Percentiles rank a stretch among this genome's conserved stretches.
These are phyloP conservation scores for Pichia sp. DNA, from an alignment of 1,139 yeast genomes.

Conservation along the genomic window DNA sequence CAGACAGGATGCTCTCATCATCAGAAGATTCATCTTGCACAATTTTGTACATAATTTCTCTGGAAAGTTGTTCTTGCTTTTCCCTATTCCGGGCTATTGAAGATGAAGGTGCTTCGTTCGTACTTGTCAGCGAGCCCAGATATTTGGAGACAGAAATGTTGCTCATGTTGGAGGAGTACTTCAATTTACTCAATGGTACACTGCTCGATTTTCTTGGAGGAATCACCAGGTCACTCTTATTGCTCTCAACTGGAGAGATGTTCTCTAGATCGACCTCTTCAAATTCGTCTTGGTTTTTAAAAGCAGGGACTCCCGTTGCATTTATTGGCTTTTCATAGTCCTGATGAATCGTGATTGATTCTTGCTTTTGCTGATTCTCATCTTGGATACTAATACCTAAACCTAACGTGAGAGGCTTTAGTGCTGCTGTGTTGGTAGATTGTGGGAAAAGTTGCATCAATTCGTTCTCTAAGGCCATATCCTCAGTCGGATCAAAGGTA, in stretches of 20 bases:
- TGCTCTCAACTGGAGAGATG: neutral
- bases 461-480: constrained; percentile 1
- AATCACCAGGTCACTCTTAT: neutral
- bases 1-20: constrained; percentile 5
- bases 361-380: neutral
- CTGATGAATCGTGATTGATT: neutral
- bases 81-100: neutral
- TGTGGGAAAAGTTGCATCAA: constrained; percentile 14
- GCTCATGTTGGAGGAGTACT: neutral
- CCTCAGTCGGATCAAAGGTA: constrained; percentile 7
- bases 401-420: constrained; percentile 7
- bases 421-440: neutral
- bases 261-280: neutral
- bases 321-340: neutral
- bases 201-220: neutral
- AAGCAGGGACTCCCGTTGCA: neutral
- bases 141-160: neutral
- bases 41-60: neutral
- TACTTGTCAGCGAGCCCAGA: neutral
- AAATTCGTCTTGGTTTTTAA: neutral
- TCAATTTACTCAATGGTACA: neutral
- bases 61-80: neutral
- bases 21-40: constrained; percentile 6
- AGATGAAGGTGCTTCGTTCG: neutral
- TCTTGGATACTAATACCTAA: constrained; percentile 9